Evolutionary conservation across 768 basidiomycete genomes (phyloP).

Genomic region (Trametes maxima): DNA sequence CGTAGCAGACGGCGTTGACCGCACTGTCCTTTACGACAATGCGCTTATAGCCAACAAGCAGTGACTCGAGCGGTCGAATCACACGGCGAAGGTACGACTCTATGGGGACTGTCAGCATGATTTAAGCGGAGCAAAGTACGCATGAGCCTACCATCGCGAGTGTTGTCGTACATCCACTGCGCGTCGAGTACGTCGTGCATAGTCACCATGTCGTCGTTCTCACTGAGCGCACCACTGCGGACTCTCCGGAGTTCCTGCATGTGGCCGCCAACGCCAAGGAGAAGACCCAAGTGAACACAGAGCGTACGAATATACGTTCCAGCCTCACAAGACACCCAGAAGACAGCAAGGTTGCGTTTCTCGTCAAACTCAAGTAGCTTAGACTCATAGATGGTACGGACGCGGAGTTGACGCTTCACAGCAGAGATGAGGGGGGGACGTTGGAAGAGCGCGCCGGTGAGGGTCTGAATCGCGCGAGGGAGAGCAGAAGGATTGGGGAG

Average conservation of each 20-base stretch:
- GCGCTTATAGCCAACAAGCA: conserved; percentile 95
- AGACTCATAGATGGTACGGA: conserved; percentile 96
- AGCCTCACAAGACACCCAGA: conserved; percentile 99
- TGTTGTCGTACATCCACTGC: conserved; percentile 98
- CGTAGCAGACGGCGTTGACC: conserved; percentile 99
- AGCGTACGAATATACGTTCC: conserved; percentile 96
- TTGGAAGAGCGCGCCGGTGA: conserved; percentile 98
- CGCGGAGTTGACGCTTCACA: conserved; percentile 96
- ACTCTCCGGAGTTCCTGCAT: conserved; percentile 99
- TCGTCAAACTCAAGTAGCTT: conserved; percentile 97
- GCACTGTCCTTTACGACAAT: conserved; percentile 99
- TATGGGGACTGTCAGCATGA: conserved; percentile 35
- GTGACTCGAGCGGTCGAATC: conserved; percentile 90
- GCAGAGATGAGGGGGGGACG: conserved; percentile 98
- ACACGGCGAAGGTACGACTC: conserved; percentile 96
- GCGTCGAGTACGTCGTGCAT: conserved; percentile 99
- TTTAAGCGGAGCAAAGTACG: not conserved
- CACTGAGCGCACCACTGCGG: conserved; percentile 92
- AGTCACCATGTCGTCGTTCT: conserved; percentile 97
- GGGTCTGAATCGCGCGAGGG: conserved; percentile 91
- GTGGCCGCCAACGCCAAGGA: conserved; percentile 98
- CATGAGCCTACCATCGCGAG: conserved; percentile 76
- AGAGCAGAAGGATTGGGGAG: conserved; percentile 83
- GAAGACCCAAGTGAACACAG: conserved; percentile 93
- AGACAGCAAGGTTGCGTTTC: conserved; percentile 93